A percentile compares a stretch with the other conserved stretches of the same genome.
Conservation (phyloP, 2,329 filamentous ascomycete species). For the Xylariaceae sp. region DNA sequence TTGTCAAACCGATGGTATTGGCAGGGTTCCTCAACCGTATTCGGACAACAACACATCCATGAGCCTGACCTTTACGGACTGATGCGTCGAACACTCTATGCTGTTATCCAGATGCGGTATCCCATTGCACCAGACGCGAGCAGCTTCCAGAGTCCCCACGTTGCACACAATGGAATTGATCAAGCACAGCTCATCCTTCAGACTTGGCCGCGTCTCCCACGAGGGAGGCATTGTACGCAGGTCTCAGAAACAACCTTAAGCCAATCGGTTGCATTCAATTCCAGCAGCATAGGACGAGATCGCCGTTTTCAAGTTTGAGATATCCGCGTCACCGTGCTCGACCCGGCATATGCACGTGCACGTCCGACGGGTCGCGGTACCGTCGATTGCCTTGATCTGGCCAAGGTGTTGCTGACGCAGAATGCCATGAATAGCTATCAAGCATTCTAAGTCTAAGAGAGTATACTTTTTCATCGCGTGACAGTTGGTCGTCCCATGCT, state of each 20-base stretch:
- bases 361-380: constrained; percentile 2
- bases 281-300: constrained; percentile 5
- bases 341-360: constrained; percentile 8
- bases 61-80: background rate
- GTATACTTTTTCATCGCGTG: too few species aligned
- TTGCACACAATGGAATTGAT: too few species aligned
- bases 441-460: background rate
- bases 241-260: constrained; percentile 13
- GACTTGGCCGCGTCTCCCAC: too few species aligned
- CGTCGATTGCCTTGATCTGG: constrained; percentile 2
- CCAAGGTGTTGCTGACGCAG: background rate
- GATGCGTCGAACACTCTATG: background rate
- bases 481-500: too few species aligned
- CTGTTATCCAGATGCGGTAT: constrained; percentile 3
- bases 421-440: background rate
- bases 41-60: background rate
- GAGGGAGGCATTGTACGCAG: constrained; percentile 8
- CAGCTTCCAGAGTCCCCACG: too few species aligned
- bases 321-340: background rate
- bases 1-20: background rate
- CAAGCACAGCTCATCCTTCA: too few species aligned
- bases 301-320: constrained; percentile 3
- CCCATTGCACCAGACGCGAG: too few species aligned
- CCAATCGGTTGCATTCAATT: constrained; percentile 10
- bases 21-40: background rate